phyloP scores from a whole-genome alignment of 2,329 filamentous ascomycete genomes.

The Phaeoacremonium minimum region DNA sequence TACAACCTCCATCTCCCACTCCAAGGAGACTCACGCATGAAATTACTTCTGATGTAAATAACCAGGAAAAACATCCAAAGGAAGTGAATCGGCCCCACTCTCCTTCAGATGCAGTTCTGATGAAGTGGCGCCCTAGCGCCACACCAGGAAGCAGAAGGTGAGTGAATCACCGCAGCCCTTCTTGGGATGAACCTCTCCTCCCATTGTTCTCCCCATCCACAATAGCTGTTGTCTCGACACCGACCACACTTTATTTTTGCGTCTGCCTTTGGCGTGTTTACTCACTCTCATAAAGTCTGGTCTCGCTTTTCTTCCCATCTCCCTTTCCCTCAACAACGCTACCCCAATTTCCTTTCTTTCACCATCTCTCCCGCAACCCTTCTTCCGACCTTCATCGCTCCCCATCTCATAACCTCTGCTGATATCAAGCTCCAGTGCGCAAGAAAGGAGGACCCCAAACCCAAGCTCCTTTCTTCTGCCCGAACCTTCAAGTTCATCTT shows the following conservation, averaged over 20 bases:
- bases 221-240: too few species aligned
- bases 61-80: conserved; percentile 9
- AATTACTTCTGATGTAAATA: conserved; percentile 4
- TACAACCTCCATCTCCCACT: conserved; percentile 15
- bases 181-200: too few species aligned
- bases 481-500: conserved; percentile 8
- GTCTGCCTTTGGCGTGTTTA: too few species aligned
- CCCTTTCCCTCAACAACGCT: not conserved
- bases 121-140: too few species aligned
- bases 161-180: too few species aligned
- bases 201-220: too few species aligned
- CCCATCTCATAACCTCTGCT: not conserved
- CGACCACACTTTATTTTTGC: too few species aligned
- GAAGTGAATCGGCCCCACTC: conserved; percentile 5
- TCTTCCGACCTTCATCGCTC: not conserved
- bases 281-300: too few species aligned
- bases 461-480: conserved; percentile 12
- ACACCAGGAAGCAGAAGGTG: too few species aligned
- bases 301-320: not conserved
- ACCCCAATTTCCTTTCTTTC: too few species aligned
- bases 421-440: too few species aligned
- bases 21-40: conserved; percentile 11
- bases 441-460: not conserved
- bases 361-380: not conserved
- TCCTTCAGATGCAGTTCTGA: conserved; percentile 8